A percentile compares a stretch with the other conserved stretches of the same genome.
phyloP scores from a whole-genome alignment of 495 filamentous ascomycete species.

The Xylaria longipes region DNA sequence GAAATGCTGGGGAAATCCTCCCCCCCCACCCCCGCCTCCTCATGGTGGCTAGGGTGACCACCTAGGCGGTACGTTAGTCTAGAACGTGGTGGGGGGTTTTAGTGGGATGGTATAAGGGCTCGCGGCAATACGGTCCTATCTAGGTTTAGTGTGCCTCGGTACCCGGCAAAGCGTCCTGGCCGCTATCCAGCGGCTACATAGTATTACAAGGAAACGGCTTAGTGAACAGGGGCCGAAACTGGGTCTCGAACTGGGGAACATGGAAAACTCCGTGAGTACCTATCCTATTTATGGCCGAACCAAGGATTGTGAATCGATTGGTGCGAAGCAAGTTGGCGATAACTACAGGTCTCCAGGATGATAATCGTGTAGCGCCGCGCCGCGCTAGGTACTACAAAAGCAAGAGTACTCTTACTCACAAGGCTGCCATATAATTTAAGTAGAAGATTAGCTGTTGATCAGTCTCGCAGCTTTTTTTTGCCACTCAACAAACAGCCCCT shows the following conservation, averaged over 20 bases:
- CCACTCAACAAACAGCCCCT: too few relatives aligned
- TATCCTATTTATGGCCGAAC: slow-evolving; percentile 12
- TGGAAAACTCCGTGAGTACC: neutral
- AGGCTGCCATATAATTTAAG: too few relatives aligned
- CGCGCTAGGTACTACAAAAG: too few relatives aligned
- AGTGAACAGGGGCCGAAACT: too few relatives aligned
- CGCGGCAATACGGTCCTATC: neutral
- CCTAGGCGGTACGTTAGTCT: neutral
- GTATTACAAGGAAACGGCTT: too few relatives aligned
- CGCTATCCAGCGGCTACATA: neutral
- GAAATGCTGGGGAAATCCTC: neutral
- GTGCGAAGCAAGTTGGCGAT: neutral
- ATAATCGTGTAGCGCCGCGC: too few relatives aligned
- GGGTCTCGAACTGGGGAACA: too few relatives aligned
- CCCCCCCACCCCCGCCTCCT: neutral
- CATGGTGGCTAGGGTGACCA: neutral
- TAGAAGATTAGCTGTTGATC: too few relatives aligned
- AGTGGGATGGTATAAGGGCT: neutral
- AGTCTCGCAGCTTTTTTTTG: too few relatives aligned
- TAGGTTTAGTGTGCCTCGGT: slow-evolving; percentile 7
- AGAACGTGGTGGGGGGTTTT: neutral
- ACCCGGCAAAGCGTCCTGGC: slow-evolving; percentile 3
- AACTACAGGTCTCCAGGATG: too few relatives aligned
- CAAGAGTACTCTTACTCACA: too few relatives aligned
- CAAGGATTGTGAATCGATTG: neutral